Evolutionary conservation across 192 early-diverging fungal genomes (phyloP), one percentile per base, ranked within the genome.

Genomic region (Backusella psychrophila): DNA sequence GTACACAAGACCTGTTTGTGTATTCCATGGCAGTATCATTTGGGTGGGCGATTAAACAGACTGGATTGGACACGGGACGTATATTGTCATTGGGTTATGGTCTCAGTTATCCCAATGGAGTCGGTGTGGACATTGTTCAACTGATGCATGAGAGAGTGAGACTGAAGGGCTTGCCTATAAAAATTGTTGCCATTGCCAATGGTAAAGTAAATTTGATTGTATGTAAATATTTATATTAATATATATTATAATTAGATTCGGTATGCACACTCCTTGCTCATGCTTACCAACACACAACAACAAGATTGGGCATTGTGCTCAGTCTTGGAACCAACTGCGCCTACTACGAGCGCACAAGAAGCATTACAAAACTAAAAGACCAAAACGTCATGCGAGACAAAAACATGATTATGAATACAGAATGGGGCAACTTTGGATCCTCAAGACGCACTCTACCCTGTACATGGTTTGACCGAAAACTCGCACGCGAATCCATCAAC

Each of bases 301-400:
- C 94, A 65, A 84, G 87, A 69, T 83, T 96, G 73, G 96, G 93
- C 63, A 92, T 95, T 17, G 95, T 98, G 75, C 90, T 95, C 39
- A 94, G 95, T 74, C 94, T 95, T n/a, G 97, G 97, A 42, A 96
- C 95, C 73, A 98, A 97, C 74, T 94, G 95, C 66, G 95, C 79
- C 72, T 87, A 90, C 92, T 94, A 89, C 80, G 89, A 90, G 70
- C 63, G 63, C 17, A 75, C 46, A 42, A 74, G 69, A 44, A 87
- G 80, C 79, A 85, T 80, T 77, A 85, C 85, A 53, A 83, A 80
- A 33, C 59, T 83, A 34, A 42, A 76, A 8, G 66, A 80, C 39
- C 31, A 71, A 3, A 41, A 26, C 17, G 35, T 56, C 31, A 34
- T 75, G 19, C 8, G 29, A 26, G 78, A 83, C 59, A 29, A 39